These are phyloP conservation scores for Apodospora peruviana DNA, from an alignment of 495 filamentous ascomycete species.

Conservation along the genomic window DNA sequence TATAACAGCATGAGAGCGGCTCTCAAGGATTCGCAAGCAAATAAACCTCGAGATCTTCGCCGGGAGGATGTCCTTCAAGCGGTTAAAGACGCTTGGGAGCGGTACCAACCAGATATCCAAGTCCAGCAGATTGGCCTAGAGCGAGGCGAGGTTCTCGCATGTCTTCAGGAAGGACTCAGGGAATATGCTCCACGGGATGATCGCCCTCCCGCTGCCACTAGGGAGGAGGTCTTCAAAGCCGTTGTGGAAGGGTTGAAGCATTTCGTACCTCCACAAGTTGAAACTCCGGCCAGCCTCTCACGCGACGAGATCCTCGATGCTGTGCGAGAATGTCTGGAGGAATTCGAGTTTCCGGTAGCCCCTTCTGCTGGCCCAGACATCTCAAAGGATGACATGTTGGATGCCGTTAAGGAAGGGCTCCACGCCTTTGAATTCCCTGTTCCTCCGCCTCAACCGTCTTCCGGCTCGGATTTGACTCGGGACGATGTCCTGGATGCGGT, in stretches of 20 bases:
- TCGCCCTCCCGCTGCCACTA: slow-evolving; percentile 47
- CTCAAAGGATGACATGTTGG: slow-evolving; percentile 47
- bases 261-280: slow-evolving; percentile 64
- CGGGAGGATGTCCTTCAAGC: slow-evolving; percentile 81
- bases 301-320: slow-evolving; percentile 71
- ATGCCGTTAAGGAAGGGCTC: slow-evolving; percentile 50
- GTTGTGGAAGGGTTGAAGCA: slow-evolving; percentile 78
- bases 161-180: slow-evolving; percentile 75
- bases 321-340: slow-evolving; percentile 71
- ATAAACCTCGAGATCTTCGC: slow-evolving; percentile 33
- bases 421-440: slow-evolving; percentile 38
- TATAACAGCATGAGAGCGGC: slow-evolving; percentile 76
- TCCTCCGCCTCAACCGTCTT: slow-evolving; percentile 13
- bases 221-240: slow-evolving; percentile 74
- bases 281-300: slow-evolving; percentile 60
- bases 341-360: slow-evolving; percentile 59
- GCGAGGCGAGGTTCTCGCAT: slow-evolving; percentile 79
- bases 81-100: slow-evolving; percentile 83
- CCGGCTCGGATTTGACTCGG: slow-evolving; percentile 17
- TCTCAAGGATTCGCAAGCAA: slow-evolving; percentile 61
- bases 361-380: slow-evolving; percentile 38
- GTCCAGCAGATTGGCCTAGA: slow-evolving; percentile 84
- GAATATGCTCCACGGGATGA: slow-evolving; percentile 58
- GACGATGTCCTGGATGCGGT: slow-evolving; percentile 42
- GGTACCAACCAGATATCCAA: slow-evolving; percentile 86